Percentiles rank a stretch among this genome's conserved stretches.
Evolutionary conservation across 768 basidiomycete genomes (phyloP).

Genomic region (Boletus rufocinnamomeus): DNA sequence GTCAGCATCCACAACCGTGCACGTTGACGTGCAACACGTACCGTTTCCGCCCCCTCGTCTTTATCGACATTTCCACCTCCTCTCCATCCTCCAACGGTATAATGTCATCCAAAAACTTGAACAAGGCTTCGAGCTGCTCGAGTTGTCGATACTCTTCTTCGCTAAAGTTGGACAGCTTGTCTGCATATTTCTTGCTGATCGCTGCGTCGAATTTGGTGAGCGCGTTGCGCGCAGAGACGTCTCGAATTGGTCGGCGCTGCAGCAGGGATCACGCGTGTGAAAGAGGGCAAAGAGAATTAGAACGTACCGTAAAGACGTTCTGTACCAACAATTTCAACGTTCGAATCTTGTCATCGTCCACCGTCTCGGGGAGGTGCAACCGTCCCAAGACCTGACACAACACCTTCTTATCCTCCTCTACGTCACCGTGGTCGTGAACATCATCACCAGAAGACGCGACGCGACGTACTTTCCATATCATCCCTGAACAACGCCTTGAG

Average conservation of each 20-base stretch:
- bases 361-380: slow-evolving; percentile 64
- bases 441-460: background rate
- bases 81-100: slow-evolving; percentile 69
- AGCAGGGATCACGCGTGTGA: background rate
- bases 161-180: slow-evolving; percentile 68
- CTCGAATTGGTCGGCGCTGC: slow-evolving; percentile 59
- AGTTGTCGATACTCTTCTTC: slow-evolving; percentile 72
- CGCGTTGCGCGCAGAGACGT: slow-evolving; percentile 66
- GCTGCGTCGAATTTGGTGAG: slow-evolving; percentile 67
- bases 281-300: too few species aligned
- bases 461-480: slow-evolving; percentile 52
- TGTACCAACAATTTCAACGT: slow-evolving; percentile 62
- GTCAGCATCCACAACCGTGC: background rate
- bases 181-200: slow-evolving; percentile 70
- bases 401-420: slow-evolving; percentile 64
- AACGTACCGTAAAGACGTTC: slow-evolving; percentile 30
- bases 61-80: slow-evolving; percentile 41
- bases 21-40: slow-evolving; percentile 29
- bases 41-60: slow-evolving; percentile 51
- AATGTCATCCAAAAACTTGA: slow-evolving; percentile 72
- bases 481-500: slow-evolving; percentile 50
- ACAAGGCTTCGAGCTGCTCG: slow-evolving; percentile 60
- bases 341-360: slow-evolving; percentile 69
- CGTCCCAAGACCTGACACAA: slow-evolving; percentile 65
- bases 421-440: background rate